Evolutionary conservation across 371 early-diverging fungal genomes (phyloP).

Genomic region (Mucor velutinosus): DNA sequence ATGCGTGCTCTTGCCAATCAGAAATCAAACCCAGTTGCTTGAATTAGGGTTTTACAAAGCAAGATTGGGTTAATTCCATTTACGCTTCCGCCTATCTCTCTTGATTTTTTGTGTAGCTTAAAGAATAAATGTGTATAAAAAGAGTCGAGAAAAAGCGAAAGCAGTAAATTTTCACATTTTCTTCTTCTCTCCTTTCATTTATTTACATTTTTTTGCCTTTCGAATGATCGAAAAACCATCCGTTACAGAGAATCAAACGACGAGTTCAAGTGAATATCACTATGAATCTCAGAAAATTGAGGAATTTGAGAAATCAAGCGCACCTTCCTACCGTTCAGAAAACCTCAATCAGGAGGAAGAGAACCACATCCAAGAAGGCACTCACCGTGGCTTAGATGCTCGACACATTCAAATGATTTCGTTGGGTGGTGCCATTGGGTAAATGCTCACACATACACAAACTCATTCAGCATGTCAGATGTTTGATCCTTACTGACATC

Average conservation of each 20-base stretch:
- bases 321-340: slow-evolving; percentile 13
- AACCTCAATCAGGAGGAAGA: slow-evolving; percentile 27
- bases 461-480: neutral
- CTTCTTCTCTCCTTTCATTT: slow-evolving; percentile 13
- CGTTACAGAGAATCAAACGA: neutral
- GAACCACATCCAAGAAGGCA: slow-evolving; percentile 26
- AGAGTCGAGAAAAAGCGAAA: neutral
- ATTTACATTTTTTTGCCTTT: neutral
- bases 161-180: neutral
- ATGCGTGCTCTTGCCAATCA: slow-evolving; percentile 6
- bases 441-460: neutral
- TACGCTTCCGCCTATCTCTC: slow-evolving; percentile 16
- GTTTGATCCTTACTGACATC: neutral
- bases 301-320: slow-evolving; percentile 5
- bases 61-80: slow-evolving; percentile 6
- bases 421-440: slow-evolving; percentile 74
- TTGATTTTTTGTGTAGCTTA: neutral
- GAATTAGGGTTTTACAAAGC: neutral
- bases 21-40: neutral
- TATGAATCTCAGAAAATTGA: slow-evolving; percentile 17
- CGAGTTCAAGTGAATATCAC: slow-evolving; percentile 2
- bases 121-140: neutral
- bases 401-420: slow-evolving; percentile 83
- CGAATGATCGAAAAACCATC: slow-evolving; percentile 15
- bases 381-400: slow-evolving; percentile 61